Evolutionary conservation across 768 basidiomycete genomes (phyloP), one percentile per base, ranked within the genome.

Genomic region (Phaeotremella skinneri): DNA sequence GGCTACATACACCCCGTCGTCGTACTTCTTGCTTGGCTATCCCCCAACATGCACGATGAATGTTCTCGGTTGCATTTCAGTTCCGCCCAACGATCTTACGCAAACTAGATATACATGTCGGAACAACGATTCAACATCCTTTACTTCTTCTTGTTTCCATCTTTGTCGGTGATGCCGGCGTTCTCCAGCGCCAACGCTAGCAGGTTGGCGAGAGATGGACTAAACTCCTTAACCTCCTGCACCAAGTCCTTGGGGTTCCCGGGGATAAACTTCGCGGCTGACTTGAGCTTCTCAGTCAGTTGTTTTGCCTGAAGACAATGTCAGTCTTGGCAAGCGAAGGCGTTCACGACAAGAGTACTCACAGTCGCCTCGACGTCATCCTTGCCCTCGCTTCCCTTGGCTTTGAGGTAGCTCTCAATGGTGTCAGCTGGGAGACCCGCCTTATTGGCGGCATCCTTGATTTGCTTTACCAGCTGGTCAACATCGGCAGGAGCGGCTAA

Each of bases 401-500:
- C 30, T 45, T 70, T 69, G 42, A 76, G 31, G 67, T 69, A 74
- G 2, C 56, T 52, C 52, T 76, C 73, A 41, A 68, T 63, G n/a
- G 54, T 50, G 37, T 74, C 75, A 17, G 71, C 73, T 2, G 75
- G 75, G 17, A 76, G 52, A 59, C 75, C 75, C 29, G 73, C 75
- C 48, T 69, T 69, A 61, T 70, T 76, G 49, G 73, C 75, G 34
- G 72, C 66, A 41, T 64, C 71, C 58, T 74, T 74, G 58, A 71
- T 56, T 61, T 76, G 73, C 56, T 67, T 59, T 66, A 76, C 52
- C 13, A 76, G 52, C 23, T 65, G 61, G 54, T 76, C 75, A 52
- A 76, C 62, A 57, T 76, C 75, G 58, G 67, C 72, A 29, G 69
- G 69, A 23, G 71, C 69, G n/a, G 69, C 72, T 75, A 58, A 3